Evolutionary conservation across 2,329 filamentous ascomycete genomes (phyloP).

Genomic region (Passalora sequoiae): DNA sequence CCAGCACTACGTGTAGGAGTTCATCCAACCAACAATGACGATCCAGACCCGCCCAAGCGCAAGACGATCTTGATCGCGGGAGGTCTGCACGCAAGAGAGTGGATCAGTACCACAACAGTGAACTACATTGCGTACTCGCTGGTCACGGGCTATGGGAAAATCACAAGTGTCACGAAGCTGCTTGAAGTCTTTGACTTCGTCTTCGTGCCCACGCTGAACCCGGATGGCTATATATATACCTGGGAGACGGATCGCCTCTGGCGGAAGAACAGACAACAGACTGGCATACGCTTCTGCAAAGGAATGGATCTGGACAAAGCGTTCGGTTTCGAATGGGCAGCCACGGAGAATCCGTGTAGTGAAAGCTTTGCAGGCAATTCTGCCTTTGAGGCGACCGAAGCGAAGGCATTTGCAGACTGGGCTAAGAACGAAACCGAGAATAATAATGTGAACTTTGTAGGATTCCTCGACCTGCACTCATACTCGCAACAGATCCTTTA

Average conservation of each 20-base stretch:
- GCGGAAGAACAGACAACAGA: slow-evolving; percentile 89
- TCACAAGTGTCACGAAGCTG: slow-evolving; percentile 64
- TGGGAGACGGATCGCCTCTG: slow-evolving; percentile 89
- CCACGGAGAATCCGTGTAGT: slow-evolving; percentile 74
- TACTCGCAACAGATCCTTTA: slow-evolving; percentile 95
- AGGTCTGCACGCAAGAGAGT: slow-evolving; percentile 89
- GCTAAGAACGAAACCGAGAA: slow-evolving; percentile 68
- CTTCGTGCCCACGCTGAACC: slow-evolving; percentile 83
- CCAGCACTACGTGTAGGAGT: slow-evolving; percentile 71
- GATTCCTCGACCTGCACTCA: slow-evolving; percentile 83
- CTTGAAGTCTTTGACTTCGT: slow-evolving; percentile 82
- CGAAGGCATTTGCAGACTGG: slow-evolving; percentile 72
- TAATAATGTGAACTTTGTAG: slow-evolving; percentile 71
- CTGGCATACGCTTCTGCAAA: slow-evolving; percentile 72
- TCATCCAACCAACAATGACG: slow-evolving; percentile 46
- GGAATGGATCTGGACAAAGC: slow-evolving; percentile 86
- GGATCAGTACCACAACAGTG: slow-evolving; percentile 89
- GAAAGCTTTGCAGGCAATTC: slow-evolving; percentile 80
- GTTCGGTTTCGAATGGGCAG: slow-evolving; percentile 82
- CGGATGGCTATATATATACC: slow-evolving; percentile 89
- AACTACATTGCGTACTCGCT: slow-evolving; percentile 87
- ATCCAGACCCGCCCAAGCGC: slow-evolving; percentile 47
- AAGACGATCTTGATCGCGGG: slow-evolving; percentile 79
- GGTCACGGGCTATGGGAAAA: slow-evolving; percentile 75
- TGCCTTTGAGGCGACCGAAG: slow-evolving; percentile 79